Evolutionary conservation across 1,139 yeast genomes (phyloP), one percentile per base, ranked within the genome.

Genomic region (Kluyveromyces marxianus): DNA sequence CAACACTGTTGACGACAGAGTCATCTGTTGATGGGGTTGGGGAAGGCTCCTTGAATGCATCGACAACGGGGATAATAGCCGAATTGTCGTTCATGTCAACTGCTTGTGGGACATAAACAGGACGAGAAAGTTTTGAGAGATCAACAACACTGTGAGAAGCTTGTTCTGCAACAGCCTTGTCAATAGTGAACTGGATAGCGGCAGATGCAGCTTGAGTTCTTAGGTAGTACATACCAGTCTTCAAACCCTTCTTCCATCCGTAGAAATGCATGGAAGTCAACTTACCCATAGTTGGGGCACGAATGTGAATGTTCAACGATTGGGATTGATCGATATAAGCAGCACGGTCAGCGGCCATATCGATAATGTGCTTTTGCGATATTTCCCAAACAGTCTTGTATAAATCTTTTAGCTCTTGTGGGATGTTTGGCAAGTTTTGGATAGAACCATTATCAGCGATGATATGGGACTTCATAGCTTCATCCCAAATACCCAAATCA

Each of bases 351-450:
- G 96, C 96, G 44, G 97, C 95, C 92, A 92, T 79, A 60, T 90
- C 97, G 55, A 92, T 83, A 51, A 92, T 79, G 14, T 77, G 76
- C 69, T 81, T 83, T 66, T 92, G 98, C 39, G 96, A 81, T 44
- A 92, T 77, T 69, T 92, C 98, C 97, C 98, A 92, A 21, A 89
- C 97, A 1, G 98, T 92, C 70, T 84, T 87, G 73, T 90, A 89
- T 42, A 90, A 70, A 6, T 75, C 78, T 65, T 87, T 89, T 55
- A 89, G 66, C 39, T 83, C 87, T 37, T 73, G 75, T 25, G 97
- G 97, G 47, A 92, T 81, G 52, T 75, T 77, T 44, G 83, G 78
- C 49, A 92, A 77, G 50, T 74, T 69, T 67, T 90, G 96, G 52
- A 92, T 79, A 2, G 97, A 89, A 21, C 98, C 98, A 54, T 86